Conservation (phyloP, 139 green algal species). For the Chlamydomonas sp. region DNA sequence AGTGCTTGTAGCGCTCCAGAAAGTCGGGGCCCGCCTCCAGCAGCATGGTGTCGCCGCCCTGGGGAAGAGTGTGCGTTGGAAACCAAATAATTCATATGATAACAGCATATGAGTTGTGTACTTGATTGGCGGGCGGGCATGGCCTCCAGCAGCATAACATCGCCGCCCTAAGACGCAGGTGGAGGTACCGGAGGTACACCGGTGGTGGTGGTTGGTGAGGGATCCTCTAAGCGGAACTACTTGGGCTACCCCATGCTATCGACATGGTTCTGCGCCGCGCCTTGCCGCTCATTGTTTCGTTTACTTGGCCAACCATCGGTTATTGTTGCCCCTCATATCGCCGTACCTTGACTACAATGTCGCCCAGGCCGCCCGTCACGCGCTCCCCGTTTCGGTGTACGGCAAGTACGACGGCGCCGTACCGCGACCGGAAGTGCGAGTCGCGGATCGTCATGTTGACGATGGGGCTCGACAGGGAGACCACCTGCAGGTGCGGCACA, state of each 20-base stretch:
- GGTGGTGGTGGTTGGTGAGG: too few species aligned
- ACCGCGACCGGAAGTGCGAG: constrained; percentile 39
- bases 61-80: not conserved
- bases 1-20: constrained; percentile 30
- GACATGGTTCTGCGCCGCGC: too few species aligned
- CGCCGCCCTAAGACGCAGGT: not conserved
- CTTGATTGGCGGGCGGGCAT: not conserved
- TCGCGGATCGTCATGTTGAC: constrained; percentile 36
- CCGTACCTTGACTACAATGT: constrained; percentile 41
- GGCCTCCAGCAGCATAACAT: not conserved
- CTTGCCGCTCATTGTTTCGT: too few species aligned
- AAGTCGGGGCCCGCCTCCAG: constrained; percentile 55
- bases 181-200: too few species aligned
- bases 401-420: constrained; percentile 42
- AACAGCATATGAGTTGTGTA: too few species aligned
- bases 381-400: constrained; percentile 44
- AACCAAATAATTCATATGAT: too few species aligned
- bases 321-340: not conserved
- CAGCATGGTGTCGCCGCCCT: constrained; percentile 67
- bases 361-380: constrained; percentile 19
- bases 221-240: too few species aligned
- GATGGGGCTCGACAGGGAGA: constrained; percentile 31
- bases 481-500: constrained; percentile 31
- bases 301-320: too few species aligned
- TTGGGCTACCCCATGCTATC: too few species aligned